Evolutionary conservation across 2,329 filamentous ascomycete species (phyloP), one percentile per base, ranked within the genome.

Genomic region (Cladosporium sp.): DNA sequence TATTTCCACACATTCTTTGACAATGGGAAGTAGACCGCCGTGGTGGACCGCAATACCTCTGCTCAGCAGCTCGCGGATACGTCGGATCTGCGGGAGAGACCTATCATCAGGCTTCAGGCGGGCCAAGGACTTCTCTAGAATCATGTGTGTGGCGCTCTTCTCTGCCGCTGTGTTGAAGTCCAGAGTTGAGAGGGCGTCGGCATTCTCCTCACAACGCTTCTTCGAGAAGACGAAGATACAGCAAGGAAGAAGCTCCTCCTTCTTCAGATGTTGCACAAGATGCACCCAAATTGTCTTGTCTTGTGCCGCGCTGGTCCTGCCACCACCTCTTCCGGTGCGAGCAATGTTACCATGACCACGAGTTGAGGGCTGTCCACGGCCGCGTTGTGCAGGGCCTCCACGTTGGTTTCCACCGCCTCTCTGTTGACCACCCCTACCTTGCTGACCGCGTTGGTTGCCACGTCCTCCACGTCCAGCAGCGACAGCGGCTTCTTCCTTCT

Each of bases 181-280:
- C 65, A 96, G 88, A 69, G 97, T 97, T 62, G 90, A 93, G 20
- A 99, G 80, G 0, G 94, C 93, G 71, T 97, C 91, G 0, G 94
- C 94, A 72, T 97, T 99, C 71, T 97, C 92, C 73, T 99, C 94
- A 68, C 94, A 97, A 55, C 94, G 83, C 75, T 94, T 96, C 78
- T 97, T 99, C 2, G 94, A 99, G 74, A 99, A 99, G 58, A 99
- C 93, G 70, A 99, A 99, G 65, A 99, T 96, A 72, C 93, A 97
- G 8, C 89, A 91, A 0, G 94, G 94, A 3, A 99, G 83, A 3
- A 99, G 81, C 51, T 85, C 90, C 55, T 92, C 85, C 73, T 96
- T 96, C 67, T 87, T 90, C 56, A 99, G 80, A 74, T 90, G 92
- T 69, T 96, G 90, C 2, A 99, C 92, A 39, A 99, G 83, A 69